phyloP scores from a whole-genome alignment of 768 basidiomycete species.

The Boletus reticuloceps region DNA sequence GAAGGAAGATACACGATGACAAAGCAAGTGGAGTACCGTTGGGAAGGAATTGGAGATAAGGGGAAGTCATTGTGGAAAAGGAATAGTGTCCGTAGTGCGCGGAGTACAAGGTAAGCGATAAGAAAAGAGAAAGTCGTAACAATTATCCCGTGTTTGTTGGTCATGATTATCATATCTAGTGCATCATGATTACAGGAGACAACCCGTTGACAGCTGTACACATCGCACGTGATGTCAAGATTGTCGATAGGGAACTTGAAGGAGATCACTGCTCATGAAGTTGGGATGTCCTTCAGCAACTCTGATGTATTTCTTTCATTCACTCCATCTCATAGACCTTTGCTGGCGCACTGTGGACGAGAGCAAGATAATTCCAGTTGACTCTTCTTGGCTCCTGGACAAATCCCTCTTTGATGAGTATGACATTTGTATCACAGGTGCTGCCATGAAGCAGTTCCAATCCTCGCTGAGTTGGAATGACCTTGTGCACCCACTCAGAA shows the following conservation, averaged over 20 bases:
- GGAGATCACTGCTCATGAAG: slow-evolving; percentile 71
- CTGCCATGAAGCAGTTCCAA: slow-evolving; percentile 87
- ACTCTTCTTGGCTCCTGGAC: slow-evolving; percentile 79
- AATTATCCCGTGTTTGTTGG: background rate
- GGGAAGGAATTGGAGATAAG: no score
- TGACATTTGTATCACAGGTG: slow-evolving; percentile 96
- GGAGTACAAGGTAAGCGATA: no score
- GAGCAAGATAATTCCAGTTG: slow-evolving; percentile 79
- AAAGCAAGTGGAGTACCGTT: no score
- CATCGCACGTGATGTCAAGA: slow-evolving; percentile 94
- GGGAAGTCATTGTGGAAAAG: no score
- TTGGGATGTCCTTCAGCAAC: slow-evolving; percentile 46
- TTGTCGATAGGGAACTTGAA: slow-evolving; percentile 92
- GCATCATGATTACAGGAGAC: slow-evolving; percentile 99
- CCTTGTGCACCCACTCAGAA: slow-evolving; percentile 94
- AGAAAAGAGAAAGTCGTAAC: no score
- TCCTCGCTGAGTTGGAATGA: slow-evolving; percentile 65
- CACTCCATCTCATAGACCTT: slow-evolving; percentile 51
- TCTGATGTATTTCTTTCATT: background rate
- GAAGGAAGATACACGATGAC: no score
- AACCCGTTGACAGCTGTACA: slow-evolving; percentile 97
- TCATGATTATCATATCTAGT: slow-evolving; percentile 44
- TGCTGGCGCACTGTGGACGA: slow-evolving; percentile 96
- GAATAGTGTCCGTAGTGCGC: no score
- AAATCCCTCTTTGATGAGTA: slow-evolving; percentile 74